phyloP scores from a whole-genome alignment of 306 rosid species.

The Casuarina glauca region DNA sequence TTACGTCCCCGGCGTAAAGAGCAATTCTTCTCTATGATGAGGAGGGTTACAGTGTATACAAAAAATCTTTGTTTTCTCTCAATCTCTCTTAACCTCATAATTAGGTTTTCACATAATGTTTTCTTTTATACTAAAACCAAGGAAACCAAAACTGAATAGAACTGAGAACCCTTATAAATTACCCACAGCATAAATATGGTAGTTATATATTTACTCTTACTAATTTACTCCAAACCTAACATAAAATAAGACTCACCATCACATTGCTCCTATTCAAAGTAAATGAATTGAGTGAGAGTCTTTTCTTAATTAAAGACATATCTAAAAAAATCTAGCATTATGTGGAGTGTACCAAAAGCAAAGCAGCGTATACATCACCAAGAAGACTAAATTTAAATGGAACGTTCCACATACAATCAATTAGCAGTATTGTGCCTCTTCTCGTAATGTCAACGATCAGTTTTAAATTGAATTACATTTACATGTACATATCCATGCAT shows the following conservation, averaged over 20 bases:
- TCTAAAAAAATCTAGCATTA: background rate
- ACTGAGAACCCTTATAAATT: too few relatives aligned
- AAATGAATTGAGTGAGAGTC: background rate
- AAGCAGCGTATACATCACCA: background rate
- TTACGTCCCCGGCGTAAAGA: too few relatives aligned
- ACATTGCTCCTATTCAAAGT: slow-evolving; percentile 51
- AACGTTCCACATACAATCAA: background rate
- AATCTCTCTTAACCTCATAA: too few relatives aligned
- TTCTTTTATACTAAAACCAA: too few relatives aligned
- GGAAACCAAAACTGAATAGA: too few relatives aligned
- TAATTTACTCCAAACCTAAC: background rate
- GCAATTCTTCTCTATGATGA: too few relatives aligned
- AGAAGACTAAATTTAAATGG: background rate
- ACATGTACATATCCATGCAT: background rate
- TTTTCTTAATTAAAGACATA: background rate
- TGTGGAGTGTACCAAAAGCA: background rate
- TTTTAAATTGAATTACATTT: background rate
- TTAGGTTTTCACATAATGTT: too few relatives aligned
- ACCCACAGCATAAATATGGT: too few relatives aligned
- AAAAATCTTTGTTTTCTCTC: too few relatives aligned
- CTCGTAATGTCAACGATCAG: background rate
- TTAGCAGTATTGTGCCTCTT: background rate
- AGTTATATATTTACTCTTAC: too few relatives aligned
- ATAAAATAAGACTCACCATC: slow-evolving; percentile 66
- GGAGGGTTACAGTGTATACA: too few relatives aligned